Base-by-base conservation (phyloP, 2,329 filamentous ascomycete species). In the Colletotrichum sp. region DNA sequence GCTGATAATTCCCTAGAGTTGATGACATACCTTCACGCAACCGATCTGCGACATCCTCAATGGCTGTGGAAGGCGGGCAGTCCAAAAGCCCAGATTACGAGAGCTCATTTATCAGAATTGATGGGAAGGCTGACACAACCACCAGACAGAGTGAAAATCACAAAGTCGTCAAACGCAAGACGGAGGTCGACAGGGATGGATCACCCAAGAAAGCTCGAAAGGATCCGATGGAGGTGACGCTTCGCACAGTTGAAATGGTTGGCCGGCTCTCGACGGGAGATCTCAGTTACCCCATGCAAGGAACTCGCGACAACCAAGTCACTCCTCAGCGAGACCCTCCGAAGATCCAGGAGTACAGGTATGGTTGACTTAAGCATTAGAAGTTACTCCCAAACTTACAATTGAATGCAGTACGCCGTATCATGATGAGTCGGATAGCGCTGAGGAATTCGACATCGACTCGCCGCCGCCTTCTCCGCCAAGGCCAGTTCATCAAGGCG, bases 401-500 rank as follows among this genome's bases (percentile, higher is more conserved):
- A 32, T 18, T 65, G 26, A 48, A 14, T 21, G 14, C 18, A 36
- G 52, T 21, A 32, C 26, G 6, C 32, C 10, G 10, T 52, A 21
- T 14, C 10, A 43, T n/a, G 28, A 14, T 14, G 65, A 65, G 6
- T 16, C 24, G 13, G 30, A 32, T 9, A 36, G 14, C 21, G 30
- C 26, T 13, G 70, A 59, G 8, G 48, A 26, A 21, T 6, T 60
- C 13, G 52, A 26, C 32, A 28, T 26, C 52, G 36, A 72, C 24
- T 63, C 55, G 26, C 70, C 57, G 34, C 70, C 74, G 13, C 74
- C 74, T 7, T 74, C 74, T 59, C 71, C 74, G 16, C 72, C 72
- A 8, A 75, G 72, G 24, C 74, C 74, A 12, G 57, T 76, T 24
- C 74, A 76, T 55, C 74, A 76, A 67, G 74, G 74, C n/a, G 74